These are phyloP conservation scores for Parsonsia alboflavescens DNA, from an alignment of 257 asterid species.

Conservation along the genomic window DNA sequence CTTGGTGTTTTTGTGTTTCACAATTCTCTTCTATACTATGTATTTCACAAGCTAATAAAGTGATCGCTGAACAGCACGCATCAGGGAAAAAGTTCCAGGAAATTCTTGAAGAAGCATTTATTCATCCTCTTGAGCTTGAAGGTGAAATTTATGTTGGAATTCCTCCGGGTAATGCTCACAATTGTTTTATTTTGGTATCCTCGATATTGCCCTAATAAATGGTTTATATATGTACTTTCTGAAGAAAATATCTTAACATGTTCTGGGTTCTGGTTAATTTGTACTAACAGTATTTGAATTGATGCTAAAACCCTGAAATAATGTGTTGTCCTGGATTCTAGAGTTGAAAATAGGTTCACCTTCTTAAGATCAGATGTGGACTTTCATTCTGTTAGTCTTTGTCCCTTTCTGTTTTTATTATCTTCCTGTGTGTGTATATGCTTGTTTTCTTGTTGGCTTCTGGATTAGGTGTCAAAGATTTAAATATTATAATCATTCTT, in stretches of 20 bases:
- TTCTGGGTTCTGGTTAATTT: neutral
- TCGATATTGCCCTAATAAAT: neutral
- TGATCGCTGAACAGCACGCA: conserved; percentile 53
- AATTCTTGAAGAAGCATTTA: conserved; percentile 75
- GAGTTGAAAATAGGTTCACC: neutral
- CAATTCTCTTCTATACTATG: neutral
- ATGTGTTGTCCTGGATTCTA: neutral
- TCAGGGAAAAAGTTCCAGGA: conserved; percentile 82
- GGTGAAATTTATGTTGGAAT: conserved; percentile 96
- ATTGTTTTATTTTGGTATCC: conserved; percentile 8
- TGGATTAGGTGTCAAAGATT: neutral
- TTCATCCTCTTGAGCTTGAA: conserved; percentile 67
- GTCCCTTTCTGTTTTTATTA: neutral
- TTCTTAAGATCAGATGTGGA: neutral
- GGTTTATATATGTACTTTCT: neutral
- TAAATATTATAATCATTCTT: neutral
- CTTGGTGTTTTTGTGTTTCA: neutral
- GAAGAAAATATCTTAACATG: neutral
- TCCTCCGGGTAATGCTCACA: conserved; percentile 74
- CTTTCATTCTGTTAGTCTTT: neutral
- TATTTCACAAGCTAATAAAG: neutral
- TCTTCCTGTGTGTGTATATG: neutral
- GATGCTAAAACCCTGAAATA: neutral
- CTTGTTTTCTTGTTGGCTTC: neutral
- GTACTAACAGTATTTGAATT: neutral